A percentile compares a stretch with the other conserved stretches of the same genome.
phyloP scores from a whole-genome alignment of 441 rosid genomes.

The Arabidopsis hybrid region DNA sequence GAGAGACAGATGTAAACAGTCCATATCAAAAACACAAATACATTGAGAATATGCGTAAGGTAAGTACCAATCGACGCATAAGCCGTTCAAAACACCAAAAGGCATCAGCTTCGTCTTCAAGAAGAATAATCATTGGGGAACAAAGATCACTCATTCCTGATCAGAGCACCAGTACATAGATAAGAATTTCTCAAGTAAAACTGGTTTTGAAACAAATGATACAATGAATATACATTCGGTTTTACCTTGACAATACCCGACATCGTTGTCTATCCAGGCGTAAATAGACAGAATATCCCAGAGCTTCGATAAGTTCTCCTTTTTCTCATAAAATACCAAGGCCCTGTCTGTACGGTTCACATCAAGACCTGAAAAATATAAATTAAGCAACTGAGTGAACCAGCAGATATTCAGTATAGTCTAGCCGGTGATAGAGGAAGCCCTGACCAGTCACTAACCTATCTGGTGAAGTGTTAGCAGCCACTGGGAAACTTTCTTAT shows the following conservation, averaged over 20 bases:
- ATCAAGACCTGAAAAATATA: slow-evolving; percentile 70
- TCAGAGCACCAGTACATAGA: neutral
- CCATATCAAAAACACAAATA: slow-evolving; percentile 10
- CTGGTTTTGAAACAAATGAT: slow-evolving; percentile 6
- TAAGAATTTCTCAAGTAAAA: slow-evolving; percentile 2
- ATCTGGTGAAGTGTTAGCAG: slow-evolving; percentile 87
- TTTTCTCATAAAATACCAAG: slow-evolving; percentile 87
- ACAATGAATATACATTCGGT: neutral
- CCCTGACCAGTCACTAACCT: slow-evolving; percentile 58
- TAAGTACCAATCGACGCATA: slow-evolving; percentile 92
- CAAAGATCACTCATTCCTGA: slow-evolving; percentile 99
- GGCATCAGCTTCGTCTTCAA: slow-evolving; percentile 89
- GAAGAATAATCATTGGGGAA: slow-evolving; percentile 97
- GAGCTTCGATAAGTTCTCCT: slow-evolving; percentile 83
- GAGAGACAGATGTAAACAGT: slow-evolving; percentile 8
- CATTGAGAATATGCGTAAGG: neutral
- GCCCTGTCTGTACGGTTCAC: slow-evolving; percentile 94
- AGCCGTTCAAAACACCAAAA: slow-evolving; percentile 98
- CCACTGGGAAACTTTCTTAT: slow-evolving; percentile 86
- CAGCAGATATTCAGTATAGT: neutral
- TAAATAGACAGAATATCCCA: slow-evolving; percentile 96
- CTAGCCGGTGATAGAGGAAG: slow-evolving; percentile 15
- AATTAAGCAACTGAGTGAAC: slow-evolving; percentile 7
- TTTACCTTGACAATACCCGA: slow-evolving; percentile 94
- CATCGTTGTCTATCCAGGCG: slow-evolving; percentile 92